Percentiles rank a stretch among this genome's conserved stretches.
phyloP scores from a whole-genome alignment of 495 filamentous ascomycete species.

The Aspergillus campestris region DNA sequence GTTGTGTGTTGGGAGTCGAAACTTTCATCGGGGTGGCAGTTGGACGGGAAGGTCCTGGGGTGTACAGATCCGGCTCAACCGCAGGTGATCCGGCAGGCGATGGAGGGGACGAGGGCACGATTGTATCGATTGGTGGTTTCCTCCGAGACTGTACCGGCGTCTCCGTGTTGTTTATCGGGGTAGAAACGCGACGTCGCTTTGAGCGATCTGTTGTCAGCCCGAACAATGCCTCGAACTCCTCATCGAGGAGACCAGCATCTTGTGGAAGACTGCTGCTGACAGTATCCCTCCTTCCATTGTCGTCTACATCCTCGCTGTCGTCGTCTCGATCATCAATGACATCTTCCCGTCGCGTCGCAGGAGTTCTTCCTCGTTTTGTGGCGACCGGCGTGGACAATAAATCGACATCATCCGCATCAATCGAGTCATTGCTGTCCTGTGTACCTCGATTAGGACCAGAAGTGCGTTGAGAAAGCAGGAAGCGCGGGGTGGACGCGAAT shows the following conservation, averaged over 20 bases:
- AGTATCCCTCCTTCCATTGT: constrained; percentile 4
- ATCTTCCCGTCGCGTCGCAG: constrained; percentile 18
- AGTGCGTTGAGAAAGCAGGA: constrained; percentile 27
- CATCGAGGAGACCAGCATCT: constrained; percentile 8
- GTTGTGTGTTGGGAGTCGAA: constrained; percentile 10
- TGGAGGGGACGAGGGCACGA: constrained; percentile 13
- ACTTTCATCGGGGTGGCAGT: constrained; percentile 1
- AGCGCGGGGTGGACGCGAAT: constrained; percentile 36
- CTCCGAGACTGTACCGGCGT: constrained; percentile 1
- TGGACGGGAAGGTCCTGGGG: background rate
- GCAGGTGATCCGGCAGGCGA: background rate
- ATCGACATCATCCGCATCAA: constrained; percentile 13
- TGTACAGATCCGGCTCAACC: background rate
- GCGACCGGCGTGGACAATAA: constrained; percentile 10
- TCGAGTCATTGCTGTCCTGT: constrained; percentile 11
- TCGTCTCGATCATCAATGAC: constrained; percentile 31
- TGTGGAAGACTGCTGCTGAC: constrained; percentile 17
- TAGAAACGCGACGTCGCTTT: constrained; percentile 22
- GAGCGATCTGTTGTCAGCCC: constrained; percentile 11
- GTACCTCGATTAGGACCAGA: background rate
- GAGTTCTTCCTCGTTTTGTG: background rate
- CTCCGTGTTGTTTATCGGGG: background rate
- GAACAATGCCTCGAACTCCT: constrained; percentile 27
- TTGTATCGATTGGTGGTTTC: constrained; percentile 1
- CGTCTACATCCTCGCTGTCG: constrained; percentile 4